Evolutionary conservation across 2,329 filamentous ascomycete species (phyloP).

Genomic region (Boeremia exigua): DNA sequence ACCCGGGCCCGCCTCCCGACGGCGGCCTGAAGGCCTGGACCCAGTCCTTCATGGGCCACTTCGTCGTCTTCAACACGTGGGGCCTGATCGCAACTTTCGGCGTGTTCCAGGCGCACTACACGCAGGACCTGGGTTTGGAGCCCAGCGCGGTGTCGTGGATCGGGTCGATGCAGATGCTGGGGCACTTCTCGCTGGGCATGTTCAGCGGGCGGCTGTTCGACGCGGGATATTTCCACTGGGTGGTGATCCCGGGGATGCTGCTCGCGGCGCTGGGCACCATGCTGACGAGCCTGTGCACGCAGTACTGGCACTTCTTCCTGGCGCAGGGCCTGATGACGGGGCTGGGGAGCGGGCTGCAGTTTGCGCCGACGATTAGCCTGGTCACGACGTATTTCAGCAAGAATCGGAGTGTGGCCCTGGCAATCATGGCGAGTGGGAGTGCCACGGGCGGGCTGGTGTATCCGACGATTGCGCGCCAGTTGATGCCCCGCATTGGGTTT

Average conservation of each 20-base stretch:
- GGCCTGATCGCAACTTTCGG: conserved; percentile 47
- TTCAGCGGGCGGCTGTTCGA: conserved; percentile 60
- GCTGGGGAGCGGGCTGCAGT: conserved; percentile 45
- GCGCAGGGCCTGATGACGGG: conserved; percentile 45
- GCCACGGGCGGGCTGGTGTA: conserved; percentile 69
- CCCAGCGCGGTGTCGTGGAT: conserved; percentile 60
- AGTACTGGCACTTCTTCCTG: conserved; percentile 57
- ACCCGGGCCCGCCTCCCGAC: conserved; percentile 48
- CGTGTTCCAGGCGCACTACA: conserved; percentile 48
- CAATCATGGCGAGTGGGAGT: conserved; percentile 65
- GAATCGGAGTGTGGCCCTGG: conserved; percentile 66
- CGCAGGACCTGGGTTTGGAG: conserved; percentile 31
- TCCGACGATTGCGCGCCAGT: conserved; percentile 60
- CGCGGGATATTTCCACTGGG: conserved; percentile 58
- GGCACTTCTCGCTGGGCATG: conserved; percentile 59
- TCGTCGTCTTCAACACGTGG: conserved; percentile 48
- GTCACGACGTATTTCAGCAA: conserved; percentile 63
- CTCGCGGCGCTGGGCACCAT: conserved; percentile 58
- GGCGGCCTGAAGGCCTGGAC: conserved; percentile 48
- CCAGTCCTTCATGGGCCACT: conserved; percentile 45
- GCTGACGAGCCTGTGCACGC: conserved; percentile 57
- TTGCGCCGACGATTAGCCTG: conserved; percentile 40
- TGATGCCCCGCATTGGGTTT: conserved; percentile 67
- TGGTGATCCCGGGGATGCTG: conserved; percentile 51
- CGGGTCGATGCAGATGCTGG: conserved; percentile 58